Conservation (phyloP, 2,329 filamentous ascomycete species). For the Tolypocladium nubicola region DNA sequence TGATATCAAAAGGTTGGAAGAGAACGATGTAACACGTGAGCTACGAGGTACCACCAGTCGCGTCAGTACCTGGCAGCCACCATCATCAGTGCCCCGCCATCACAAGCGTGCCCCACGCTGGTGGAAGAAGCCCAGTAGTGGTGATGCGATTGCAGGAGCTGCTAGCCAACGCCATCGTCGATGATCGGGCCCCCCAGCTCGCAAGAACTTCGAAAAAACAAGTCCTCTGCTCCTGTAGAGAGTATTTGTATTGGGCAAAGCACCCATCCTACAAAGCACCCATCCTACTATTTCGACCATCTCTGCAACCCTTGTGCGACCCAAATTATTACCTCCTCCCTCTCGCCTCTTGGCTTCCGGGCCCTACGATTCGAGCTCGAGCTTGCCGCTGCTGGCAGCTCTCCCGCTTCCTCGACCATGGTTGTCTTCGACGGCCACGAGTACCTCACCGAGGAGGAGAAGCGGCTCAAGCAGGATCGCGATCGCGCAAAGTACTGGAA, state of each 20-base stretch:
- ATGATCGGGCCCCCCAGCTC: not conserved
- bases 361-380: not conserved
- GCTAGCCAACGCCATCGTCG: not conserved
- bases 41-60: no score
- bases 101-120: conserved; percentile 3
- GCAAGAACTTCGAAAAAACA: not conserved
- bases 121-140: not conserved
- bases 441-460: conserved; percentile 83
- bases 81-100: conserved; percentile 4
- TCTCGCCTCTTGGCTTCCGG: conserved; percentile 5
- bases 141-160: not conserved
- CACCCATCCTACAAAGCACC: not conserved
- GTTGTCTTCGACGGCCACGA: conserved; percentile 83
- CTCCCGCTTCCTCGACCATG: conserved; percentile 42
- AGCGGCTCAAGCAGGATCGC: conserved; percentile 75
- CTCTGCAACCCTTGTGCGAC: not conserved
- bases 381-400: not conserved
- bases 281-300: not conserved
- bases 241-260: not conserved
- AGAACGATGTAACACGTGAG: not conserved
- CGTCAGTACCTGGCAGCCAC: not conserved
- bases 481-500: conserved; percentile 90
- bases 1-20: not conserved
- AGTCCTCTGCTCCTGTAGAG: not conserved
- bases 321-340: not conserved